These are phyloP conservation scores for Solanum dulcamara DNA, from an alignment of 257 asterid genomes.

Conservation along the genomic window DNA sequence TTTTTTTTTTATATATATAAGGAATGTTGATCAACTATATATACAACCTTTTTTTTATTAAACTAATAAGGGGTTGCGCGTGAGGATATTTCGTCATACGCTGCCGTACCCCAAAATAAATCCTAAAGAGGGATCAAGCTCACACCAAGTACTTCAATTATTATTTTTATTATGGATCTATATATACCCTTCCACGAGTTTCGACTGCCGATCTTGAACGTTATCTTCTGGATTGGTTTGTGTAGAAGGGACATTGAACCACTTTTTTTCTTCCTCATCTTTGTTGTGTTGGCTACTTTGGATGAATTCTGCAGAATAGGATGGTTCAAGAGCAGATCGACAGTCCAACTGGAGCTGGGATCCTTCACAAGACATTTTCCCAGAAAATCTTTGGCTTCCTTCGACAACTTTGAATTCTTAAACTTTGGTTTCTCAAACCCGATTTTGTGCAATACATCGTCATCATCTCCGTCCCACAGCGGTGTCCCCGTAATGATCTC, in stretches of 20 bases:
- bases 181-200: not conserved
- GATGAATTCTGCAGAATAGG: not conserved
- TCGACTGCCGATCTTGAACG: not conserved
- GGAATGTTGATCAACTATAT: not conserved
- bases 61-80: not conserved
- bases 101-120: not conserved
- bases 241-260: not conserved
- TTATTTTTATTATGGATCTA: too few species aligned
- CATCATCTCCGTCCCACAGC: not conserved
- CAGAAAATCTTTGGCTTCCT: constrained; percentile 3
- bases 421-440: not conserved
- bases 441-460: not conserved
- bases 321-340: not conserved
- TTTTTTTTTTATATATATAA: too few species aligned
- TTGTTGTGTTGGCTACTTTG: not conserved
- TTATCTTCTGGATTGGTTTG: not conserved
- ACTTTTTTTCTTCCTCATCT: not conserved
- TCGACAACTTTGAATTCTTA: not conserved
- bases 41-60: not conserved
- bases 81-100: not conserved
- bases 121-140: not conserved
- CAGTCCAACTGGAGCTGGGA: not conserved
- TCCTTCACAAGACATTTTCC: not conserved
- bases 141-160: not conserved
- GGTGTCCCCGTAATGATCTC: constrained; percentile 2